phyloP scores from a whole-genome alignment of 164 flowering plant genomes.

The Hamamelis virginiana region DNA sequence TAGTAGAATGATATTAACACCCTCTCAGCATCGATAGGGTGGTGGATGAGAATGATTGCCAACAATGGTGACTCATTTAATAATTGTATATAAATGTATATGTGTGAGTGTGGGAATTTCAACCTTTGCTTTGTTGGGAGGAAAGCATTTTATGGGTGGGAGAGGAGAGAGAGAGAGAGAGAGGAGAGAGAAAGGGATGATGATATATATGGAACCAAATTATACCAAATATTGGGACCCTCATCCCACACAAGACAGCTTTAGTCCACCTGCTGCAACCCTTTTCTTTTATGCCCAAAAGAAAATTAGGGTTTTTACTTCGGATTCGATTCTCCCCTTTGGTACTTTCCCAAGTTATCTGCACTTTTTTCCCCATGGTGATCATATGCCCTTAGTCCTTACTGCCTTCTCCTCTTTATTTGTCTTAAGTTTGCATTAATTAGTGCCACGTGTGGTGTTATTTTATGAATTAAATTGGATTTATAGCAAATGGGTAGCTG shows the following conservation, averaged over 20 bases:
- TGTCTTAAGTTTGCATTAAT: neutral
- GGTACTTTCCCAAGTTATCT: conserved; percentile 18
- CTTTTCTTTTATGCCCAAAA: neutral
- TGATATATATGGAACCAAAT: neutral
- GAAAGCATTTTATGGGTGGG: conserved; percentile 15
- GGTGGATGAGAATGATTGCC: conserved; percentile 3
- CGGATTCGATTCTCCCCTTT: conserved; percentile 24
- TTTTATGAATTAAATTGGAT: too few species aligned
- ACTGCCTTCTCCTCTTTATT: neutral
- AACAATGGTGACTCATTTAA: neutral
- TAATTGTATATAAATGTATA: neutral
- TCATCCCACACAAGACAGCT: conserved; percentile 17
- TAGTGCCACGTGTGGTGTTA: too few species aligned
- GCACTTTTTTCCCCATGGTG: conserved; percentile 2
- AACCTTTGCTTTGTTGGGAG: conserved; percentile 20
- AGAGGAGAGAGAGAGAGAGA: neutral
- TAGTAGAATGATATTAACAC: too few species aligned
- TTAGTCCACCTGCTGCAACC: conserved; percentile 13
- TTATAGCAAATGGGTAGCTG: too few species aligned
- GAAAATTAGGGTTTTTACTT: conserved; percentile 4
- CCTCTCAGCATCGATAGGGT: neutral
- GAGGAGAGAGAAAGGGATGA: neutral
- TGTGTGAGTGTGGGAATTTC: conserved; percentile 1
- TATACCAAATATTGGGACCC: neutral
- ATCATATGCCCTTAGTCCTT: neutral